Conservation (phyloP, 2,329 filamentous ascomycete species). For the Chrysoporthe cubensis region DNA sequence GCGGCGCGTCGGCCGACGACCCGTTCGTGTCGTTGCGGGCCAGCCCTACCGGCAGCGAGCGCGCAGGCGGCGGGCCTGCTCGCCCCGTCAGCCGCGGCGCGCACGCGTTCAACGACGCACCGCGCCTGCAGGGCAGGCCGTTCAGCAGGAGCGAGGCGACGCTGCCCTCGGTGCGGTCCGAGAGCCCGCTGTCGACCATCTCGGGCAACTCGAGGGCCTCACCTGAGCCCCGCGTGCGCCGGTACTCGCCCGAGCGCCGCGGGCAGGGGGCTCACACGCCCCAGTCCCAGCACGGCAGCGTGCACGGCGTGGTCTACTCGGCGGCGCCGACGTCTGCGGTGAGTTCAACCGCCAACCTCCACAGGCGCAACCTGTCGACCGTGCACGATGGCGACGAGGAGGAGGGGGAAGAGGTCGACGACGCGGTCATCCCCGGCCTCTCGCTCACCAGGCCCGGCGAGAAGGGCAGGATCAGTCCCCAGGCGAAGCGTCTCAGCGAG, state of each 20-base stretch:
- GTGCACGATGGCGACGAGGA: slow-evolving; percentile 26
- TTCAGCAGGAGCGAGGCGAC: slow-evolving; percentile 12
- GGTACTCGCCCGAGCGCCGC: neutral
- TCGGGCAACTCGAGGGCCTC: slow-evolving; percentile 24
- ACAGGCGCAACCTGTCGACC: slow-evolving; percentile 29
- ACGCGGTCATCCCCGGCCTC: neutral
- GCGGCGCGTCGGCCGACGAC: neutral
- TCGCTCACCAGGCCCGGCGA: neutral
- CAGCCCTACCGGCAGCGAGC: slow-evolving; percentile 1
- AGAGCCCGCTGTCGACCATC: slow-evolving; percentile 24
- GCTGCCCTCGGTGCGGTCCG: slow-evolving; percentile 7
- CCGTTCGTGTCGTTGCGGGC: slow-evolving; percentile 18
- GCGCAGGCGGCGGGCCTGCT: neutral
- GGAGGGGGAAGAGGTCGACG: neutral
- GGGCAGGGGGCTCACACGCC: neutral
- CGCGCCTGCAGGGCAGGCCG: slow-evolving; percentile 2
- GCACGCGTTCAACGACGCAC: slow-evolving; percentile 7
- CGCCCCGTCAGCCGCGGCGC: neutral
- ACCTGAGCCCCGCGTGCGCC: slow-evolving; percentile 7
- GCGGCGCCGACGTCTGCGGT: slow-evolving; percentile 2
- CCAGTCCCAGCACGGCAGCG: neutral
- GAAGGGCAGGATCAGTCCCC: neutral
- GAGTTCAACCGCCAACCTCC: slow-evolving; percentile 3
- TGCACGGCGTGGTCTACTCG: neutral
- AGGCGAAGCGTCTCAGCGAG: slow-evolving; percentile 23